Percentiles rank a stretch among this genome's conserved stretches.
Evolutionary conservation across 345 rosid species (phyloP).

Genomic region (Citrus australasica): DNA sequence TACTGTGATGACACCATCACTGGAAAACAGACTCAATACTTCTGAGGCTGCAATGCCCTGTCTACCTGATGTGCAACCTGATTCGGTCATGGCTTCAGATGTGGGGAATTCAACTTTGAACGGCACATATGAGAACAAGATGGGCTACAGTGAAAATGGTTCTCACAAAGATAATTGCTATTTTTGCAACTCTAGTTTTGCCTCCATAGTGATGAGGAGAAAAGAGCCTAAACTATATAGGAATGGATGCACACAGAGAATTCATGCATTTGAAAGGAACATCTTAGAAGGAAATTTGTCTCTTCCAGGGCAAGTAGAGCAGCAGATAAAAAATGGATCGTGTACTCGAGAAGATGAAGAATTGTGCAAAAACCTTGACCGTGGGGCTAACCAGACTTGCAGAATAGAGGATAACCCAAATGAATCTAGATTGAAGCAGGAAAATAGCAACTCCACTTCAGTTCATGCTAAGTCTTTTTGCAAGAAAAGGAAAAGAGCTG

Average conservation of each 20-base stretch:
- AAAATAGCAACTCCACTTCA: conserved; percentile 6
- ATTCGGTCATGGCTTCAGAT: conserved; percentile 23
- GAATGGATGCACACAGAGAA: conserved; percentile 56
- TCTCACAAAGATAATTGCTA: conserved; percentile 38
- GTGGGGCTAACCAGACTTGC: conserved; percentile 14
- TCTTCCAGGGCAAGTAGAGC: conserved; percentile 28
- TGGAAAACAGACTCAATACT: conserved; percentile 26
- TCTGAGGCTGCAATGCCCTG: conserved; percentile 28
- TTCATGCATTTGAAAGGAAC: conserved; percentile 51
- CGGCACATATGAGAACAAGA: conserved; percentile 24
- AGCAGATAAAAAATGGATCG: conserved; percentile 20
- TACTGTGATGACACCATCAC: conserved; percentile 16
- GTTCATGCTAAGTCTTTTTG: conserved; percentile 19
- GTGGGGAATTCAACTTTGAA: conserved; percentile 28
- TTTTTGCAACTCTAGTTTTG: conserved; percentile 54
- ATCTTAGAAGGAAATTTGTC: conserved; percentile 32
- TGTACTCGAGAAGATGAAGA: conserved; percentile 17
- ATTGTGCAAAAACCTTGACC: conserved; percentile 5
- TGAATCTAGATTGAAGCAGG: conserved; percentile 21
- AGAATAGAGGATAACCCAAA: conserved; percentile 21
- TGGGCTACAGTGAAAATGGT: conserved; percentile 27
- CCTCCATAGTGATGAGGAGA: conserved; percentile 62
- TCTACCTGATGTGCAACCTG: conserved; percentile 30
- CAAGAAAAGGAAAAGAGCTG: conserved; percentile 44
- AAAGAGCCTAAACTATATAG: conserved; percentile 51